phyloP scores from a whole-genome alignment of 2,329 filamentous ascomycete species.

The Grosmannia clavigera region DNA sequence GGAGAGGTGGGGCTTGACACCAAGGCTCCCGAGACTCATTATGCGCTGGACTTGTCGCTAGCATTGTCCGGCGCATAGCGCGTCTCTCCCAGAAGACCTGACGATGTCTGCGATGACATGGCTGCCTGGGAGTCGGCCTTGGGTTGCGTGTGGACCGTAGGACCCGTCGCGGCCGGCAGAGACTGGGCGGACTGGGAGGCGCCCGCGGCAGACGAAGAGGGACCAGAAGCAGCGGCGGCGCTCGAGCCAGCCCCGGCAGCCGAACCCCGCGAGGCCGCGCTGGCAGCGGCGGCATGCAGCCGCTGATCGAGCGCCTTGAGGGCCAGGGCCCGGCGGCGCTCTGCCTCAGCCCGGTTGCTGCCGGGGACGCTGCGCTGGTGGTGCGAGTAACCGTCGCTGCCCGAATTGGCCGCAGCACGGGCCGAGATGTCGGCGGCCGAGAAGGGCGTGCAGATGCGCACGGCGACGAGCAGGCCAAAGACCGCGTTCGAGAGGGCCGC shows the following conservation, averaged over 20 bases:
- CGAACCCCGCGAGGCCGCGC: constrained; percentile 26
- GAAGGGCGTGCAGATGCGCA: constrained; percentile 76
- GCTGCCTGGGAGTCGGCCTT: constrained; percentile 42
- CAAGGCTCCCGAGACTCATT: background rate
- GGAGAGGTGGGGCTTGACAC: too few relatives aligned
- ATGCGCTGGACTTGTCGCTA: constrained; percentile 17
- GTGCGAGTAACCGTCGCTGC: constrained; percentile 45
- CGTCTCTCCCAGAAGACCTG: constrained; percentile 51
- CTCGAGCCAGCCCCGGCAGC: background rate
- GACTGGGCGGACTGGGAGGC: constrained; percentile 17
- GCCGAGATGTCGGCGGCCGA: constrained; percentile 62
- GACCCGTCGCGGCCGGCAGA: constrained; percentile 31
- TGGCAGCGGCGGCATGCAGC: constrained; percentile 66
- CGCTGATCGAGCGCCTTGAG: constrained; percentile 87
- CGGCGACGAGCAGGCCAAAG: constrained; percentile 60
- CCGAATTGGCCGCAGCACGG: constrained; percentile 43
- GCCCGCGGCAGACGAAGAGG: background rate
- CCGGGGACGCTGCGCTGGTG: constrained; percentile 42
- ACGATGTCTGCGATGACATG: constrained; percentile 40
- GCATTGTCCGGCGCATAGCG: constrained; percentile 54
- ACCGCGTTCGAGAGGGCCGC: constrained; percentile 60
- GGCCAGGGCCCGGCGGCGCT: constrained; percentile 76
- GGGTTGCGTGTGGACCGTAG: constrained; percentile 45
- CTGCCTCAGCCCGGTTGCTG: constrained; percentile 77
- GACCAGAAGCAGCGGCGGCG: background rate